Base-by-base conservation (phyloP, 257 asterid genomes). In the Mitragyna speciosa region DNA sequence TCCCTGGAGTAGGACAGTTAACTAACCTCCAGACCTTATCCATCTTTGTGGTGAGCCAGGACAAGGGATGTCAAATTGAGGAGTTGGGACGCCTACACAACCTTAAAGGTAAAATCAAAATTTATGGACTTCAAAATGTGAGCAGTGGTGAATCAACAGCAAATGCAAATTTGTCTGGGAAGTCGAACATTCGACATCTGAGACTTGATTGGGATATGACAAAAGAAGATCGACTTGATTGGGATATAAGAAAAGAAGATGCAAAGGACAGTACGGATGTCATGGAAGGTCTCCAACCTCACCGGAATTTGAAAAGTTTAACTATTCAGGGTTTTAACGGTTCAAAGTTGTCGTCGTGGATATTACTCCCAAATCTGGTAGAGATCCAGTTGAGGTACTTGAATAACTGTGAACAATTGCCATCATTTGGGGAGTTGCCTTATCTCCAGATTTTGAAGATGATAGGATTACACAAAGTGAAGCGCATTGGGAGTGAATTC, bases 331-430 rank as follows among this genome's bases (percentile, higher is more conserved):
- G 70, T 8, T 82, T 63, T 61, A 30, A 47, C 16, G 81, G 79
- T 39, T 33, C n/a, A 7, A 71, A 49, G 2, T 82, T 82, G 43
- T 86, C 88, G 12, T 76, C 82, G 2, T 82, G 86, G 88, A 80
- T 85, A 16, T 9, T 63, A 36, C 39, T 36, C 4, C 45, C 8
- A 6, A 28, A 76, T 61, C 59, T 76, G 6, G 54, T n/a, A 26
- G 5, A 59, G 43, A 3, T 76, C n/a, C 15, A 67, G 12, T 41
- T 85, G 68, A 28, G 22, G 39, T 0, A 19, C 6, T 82, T 85
- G 28, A n/a, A 33, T 56, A 47, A 41, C 39, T 59, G 80, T 30
- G 72, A 61, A 12, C 31, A 36, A 26, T n/a, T 84, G 19, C 85
- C 83, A 33, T 66, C 83, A 30, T 78, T 84, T 26, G 87, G 87